Percentiles rank a stretch among this genome's conserved stretches.
Conservation (phyloP, 2,329 filamentous ascomycete species). For the Parasarocladium wereldwijsianum region DNA sequence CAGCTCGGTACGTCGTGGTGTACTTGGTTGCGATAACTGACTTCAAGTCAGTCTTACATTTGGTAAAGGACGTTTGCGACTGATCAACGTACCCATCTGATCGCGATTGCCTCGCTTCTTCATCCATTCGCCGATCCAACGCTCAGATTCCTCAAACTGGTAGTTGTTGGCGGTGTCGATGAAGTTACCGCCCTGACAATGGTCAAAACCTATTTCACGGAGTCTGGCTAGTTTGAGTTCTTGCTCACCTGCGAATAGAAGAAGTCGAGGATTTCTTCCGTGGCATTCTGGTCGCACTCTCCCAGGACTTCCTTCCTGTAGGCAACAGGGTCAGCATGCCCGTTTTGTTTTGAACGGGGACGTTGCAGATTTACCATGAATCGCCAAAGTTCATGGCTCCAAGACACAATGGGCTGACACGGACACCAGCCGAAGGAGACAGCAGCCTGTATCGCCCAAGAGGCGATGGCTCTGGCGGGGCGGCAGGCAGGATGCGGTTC, state of each 20-base stretch:
- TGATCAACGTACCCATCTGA: constrained; percentile 38
- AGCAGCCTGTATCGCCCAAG: constrained; percentile 52
- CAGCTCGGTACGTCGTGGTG: constrained; percentile 40
- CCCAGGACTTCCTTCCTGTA: constrained; percentile 42
- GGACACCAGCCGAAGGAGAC: constrained; percentile 47
- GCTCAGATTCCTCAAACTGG: constrained; percentile 46
- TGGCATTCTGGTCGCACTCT: constrained; percentile 44
- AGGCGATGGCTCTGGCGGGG: constrained; percentile 40
- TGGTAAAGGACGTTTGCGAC: background rate
- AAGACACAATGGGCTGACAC: constrained; percentile 53
- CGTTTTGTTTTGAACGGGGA: no score
- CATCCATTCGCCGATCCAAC: constrained; percentile 60
- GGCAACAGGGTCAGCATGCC: no score
- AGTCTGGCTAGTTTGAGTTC: no score
- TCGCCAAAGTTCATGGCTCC: constrained; percentile 53
- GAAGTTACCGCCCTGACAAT: constrained; percentile 45
- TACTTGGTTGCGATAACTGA: constrained; percentile 56
- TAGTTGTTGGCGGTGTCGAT: constrained; percentile 61
- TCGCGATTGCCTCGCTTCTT: constrained; percentile 47
- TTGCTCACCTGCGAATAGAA: constrained; percentile 38
- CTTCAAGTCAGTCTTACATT: constrained; percentile 2
- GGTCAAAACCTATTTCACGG: no score
- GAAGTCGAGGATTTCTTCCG: constrained; percentile 51
- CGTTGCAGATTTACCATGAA: constrained; percentile 22
- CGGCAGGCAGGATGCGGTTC: constrained; percentile 19